Evolutionary conservation across 495 filamentous ascomycete genomes (phyloP), one percentile per base, ranked within the genome.

Genomic region (Trichoderma gamsii): DNA sequence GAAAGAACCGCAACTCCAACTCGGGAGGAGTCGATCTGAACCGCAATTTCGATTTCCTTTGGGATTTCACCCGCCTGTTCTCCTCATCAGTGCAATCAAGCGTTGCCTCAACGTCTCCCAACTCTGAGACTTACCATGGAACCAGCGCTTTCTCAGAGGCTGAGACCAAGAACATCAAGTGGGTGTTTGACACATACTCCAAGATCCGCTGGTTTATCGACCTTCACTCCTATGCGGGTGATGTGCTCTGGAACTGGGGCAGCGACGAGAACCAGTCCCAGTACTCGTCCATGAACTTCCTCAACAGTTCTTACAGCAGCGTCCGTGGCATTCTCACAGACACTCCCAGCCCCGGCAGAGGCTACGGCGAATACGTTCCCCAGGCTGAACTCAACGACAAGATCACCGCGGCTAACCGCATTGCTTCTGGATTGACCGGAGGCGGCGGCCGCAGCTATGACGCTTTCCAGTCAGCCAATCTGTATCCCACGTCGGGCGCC

Each of bases 191-290:
- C 67, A 70, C 70, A 64, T 80, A 76, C 70, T 51, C 71, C 51
- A 77, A 78, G 41, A 73, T 82, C 35, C 63, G 76, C 15, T 81
- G 79, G 79, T 79, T 78, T 70, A 70, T 81, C 18, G 80, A 82
- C 70, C 68, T 81, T 16, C 80, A 82, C 72, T 80, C 79, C 5
- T 74, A 72, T 52, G 74, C 76, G 38, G 77, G 77, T 23, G 69
- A 70, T 29, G 70, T 82, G 18, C 71, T 82, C 0, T 80, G 81
- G 70, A 69, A 64, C 69, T 82, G 79, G 79, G 78, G 79, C 18
- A 70, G 75, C 70, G 80, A 81, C 65, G 69, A 72, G 7, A 74
- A 76, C 70, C 78, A 80, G 71, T 65, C 69, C 35, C 70, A 51
- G 16, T 67, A 72, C 44, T 66, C 73, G 18, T 67, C 68, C 56